Percentiles rank a stretch among this genome's conserved stretches.
Evolutionary conservation across 78 protist species (phyloP).

Genomic region (Parvularia atlantis): DNA sequence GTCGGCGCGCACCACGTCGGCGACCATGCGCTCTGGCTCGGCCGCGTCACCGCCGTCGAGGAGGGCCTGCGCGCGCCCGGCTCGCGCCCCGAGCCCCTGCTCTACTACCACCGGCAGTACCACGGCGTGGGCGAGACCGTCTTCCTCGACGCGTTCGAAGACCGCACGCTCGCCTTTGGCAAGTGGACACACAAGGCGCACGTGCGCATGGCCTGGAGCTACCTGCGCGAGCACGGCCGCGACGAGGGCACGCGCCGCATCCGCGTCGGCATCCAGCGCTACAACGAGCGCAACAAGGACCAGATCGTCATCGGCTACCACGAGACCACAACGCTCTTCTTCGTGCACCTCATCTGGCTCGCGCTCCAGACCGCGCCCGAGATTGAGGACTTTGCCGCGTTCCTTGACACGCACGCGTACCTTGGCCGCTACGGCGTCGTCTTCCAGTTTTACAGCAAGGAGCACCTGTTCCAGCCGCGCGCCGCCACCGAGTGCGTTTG

Average conservation of each 20-base stretch:
- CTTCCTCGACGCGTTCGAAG: not conserved
- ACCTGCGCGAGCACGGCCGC: not conserved
- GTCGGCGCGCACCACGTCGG: not conserved
- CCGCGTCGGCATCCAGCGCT: not conserved
- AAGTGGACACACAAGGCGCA: not conserved
- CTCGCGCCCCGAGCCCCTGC: not conserved
- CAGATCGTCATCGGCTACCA: not conserved
- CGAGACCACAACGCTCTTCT: not conserved
- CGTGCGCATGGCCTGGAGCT: conserved; percentile 5
- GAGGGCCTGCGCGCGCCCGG: not conserved
- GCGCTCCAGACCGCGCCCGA: no score
- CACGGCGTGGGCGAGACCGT: not conserved
- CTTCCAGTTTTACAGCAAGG: no score
- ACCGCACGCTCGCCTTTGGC: not conserved
- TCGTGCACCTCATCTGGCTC: not conserved
- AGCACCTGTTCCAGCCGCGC: no score
- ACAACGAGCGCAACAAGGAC: not conserved
- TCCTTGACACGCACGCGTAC: no score
- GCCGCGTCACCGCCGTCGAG: not conserved
- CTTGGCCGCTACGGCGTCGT: no score
- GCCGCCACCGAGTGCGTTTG: no score
- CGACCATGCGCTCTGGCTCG: not conserved
- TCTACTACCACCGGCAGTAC: not conserved
- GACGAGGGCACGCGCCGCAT: not conserved
- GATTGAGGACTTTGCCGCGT: no score